phyloP scores from a whole-genome alignment of 805 yeast species.

The Blastobotrys americana region DNA sequence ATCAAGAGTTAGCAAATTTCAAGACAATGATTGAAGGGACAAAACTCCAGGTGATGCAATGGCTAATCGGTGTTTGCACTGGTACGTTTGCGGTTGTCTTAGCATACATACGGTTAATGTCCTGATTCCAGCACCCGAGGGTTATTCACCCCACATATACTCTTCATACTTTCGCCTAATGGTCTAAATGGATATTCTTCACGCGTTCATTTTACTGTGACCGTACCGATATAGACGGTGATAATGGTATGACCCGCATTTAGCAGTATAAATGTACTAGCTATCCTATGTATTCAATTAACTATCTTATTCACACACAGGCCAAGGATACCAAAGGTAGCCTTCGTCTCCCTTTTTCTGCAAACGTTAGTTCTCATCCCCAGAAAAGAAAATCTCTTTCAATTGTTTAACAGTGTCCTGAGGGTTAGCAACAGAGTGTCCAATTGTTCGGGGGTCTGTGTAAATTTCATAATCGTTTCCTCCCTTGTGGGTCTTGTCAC shows the following conservation, averaged over 20 bases:
- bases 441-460: constrained; percentile 85
- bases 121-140: no score
- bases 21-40: constrained; percentile 92
- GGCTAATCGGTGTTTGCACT: constrained; percentile 97
- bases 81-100: constrained; percentile 94
- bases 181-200: no score
- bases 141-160: no score
- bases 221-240: no score
- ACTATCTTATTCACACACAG: not conserved
- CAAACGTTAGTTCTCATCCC: not conserved
- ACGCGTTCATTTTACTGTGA: no score
- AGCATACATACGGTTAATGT: constrained; percentile 72
- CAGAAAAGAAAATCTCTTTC: constrained; percentile 66
- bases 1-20: constrained; percentile 91
- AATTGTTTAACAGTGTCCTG: constrained; percentile 81
- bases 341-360: not conserved
- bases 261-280: no score
- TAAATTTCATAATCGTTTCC: constrained; percentile 99
- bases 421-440: constrained; percentile 88
- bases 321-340: not conserved
- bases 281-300: not conserved
- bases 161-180: no score
- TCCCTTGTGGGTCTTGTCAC: constrained; percentile 93
- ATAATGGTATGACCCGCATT: no score
- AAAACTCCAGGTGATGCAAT: constrained; percentile 94